phyloP scores from a whole-genome alignment of 352 stramenopile genomes.

The Phytophthora capsici region DNA sequence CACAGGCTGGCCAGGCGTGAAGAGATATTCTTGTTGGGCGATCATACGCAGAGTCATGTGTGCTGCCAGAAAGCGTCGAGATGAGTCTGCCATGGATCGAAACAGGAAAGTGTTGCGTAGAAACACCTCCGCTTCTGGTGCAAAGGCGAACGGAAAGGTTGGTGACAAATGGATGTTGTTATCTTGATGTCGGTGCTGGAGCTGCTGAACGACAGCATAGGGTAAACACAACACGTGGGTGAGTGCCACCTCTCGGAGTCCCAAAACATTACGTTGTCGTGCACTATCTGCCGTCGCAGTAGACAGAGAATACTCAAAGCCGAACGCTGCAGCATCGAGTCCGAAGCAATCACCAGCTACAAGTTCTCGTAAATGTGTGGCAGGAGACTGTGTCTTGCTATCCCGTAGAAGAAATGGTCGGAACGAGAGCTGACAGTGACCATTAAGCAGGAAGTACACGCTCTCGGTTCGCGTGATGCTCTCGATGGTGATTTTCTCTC shows the following conservation, averaged over 20 bases:
- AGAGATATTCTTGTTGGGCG: constrained; percentile 56
- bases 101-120: constrained; percentile 59
- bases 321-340: constrained; percentile 52
- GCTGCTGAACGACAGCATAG: constrained; percentile 37
- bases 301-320: constrained; percentile 42
- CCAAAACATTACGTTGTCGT: constrained; percentile 55
- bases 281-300: constrained; percentile 46
- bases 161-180: neutral
- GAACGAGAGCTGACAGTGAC: constrained; percentile 33
- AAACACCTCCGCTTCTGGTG: constrained; percentile 28
- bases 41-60: constrained; percentile 43
- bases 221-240: constrained; percentile 52
- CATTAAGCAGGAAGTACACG: constrained; percentile 35
- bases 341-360: constrained; percentile 51
- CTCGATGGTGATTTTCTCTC: constrained; percentile 17
- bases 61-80: constrained; percentile 53
- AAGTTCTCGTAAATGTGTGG: constrained; percentile 42
- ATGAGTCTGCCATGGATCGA: constrained; percentile 38
- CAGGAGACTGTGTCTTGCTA: neutral
- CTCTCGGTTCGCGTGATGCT: constrained; percentile 8
- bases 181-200: constrained; percentile 22
- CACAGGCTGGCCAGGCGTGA: constrained; percentile 55
- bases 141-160: constrained; percentile 23
- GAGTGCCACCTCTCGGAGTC: constrained; percentile 39
- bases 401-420: constrained; percentile 15